Conservation (phyloP, 345 rosid species). For the Boechera retrofracta region DNA sequence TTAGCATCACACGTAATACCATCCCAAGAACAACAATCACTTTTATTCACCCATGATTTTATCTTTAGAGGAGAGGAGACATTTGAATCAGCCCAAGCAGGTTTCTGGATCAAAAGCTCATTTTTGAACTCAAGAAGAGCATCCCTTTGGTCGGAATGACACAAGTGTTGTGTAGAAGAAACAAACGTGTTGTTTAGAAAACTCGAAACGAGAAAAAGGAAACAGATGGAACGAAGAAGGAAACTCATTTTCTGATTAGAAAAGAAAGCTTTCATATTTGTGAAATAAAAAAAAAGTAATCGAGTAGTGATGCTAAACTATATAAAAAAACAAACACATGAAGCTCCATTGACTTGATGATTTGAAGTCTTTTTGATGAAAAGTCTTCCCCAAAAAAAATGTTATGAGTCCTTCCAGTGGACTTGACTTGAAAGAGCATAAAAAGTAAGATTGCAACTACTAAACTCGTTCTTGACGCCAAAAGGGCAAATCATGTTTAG, state of each 20-base stretch:
- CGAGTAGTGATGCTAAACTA: not conserved
- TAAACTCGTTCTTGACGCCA: not conserved
- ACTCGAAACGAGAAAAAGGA: not conserved
- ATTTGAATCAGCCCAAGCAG: too few species aligned
- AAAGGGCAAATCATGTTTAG: not conserved
- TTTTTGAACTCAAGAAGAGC: not conserved
- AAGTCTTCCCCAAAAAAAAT: not conserved
- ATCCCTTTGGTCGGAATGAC: not conserved
- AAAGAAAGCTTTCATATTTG: not conserved
- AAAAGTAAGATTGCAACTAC: not conserved
- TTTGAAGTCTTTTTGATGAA: not conserved
- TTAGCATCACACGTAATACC: constrained; percentile 14
- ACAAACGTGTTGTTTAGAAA: constrained; percentile 1
- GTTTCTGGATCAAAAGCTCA: too few species aligned
- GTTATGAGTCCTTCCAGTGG: not conserved
- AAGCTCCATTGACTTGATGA: not conserved
- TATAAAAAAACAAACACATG: not conserved
- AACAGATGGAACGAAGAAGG: not conserved
- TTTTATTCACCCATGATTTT: constrained; percentile 1
- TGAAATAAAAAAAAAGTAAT: not conserved
- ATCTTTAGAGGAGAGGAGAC: too few species aligned
- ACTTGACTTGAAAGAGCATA: not conserved
- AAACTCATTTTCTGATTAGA: not conserved
- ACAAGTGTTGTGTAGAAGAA: not conserved
- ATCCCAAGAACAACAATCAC: constrained; percentile 34